Percentiles rank a stretch among this genome's conserved stretches.
phyloP scores from a whole-genome alignment of 2,329 filamentous ascomycete species.

The Verticillium longisporum region DNA sequence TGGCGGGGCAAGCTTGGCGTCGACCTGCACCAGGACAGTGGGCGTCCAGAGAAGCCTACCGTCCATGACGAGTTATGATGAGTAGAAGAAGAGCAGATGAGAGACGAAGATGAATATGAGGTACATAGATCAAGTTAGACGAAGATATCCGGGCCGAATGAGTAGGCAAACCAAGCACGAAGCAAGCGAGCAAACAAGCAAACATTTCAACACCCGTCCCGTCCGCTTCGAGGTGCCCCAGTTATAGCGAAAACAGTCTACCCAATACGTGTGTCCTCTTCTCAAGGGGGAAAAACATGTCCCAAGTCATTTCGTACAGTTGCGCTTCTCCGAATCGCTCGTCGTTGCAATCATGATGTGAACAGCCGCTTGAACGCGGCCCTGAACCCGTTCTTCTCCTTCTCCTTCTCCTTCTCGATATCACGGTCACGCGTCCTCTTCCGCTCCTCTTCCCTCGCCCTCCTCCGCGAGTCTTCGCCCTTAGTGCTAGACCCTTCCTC shows the following conservation, averaged over 20 bases:
- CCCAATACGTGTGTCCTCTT: not conserved
- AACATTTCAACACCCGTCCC: not conserved
- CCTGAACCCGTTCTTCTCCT: conserved; percentile 20
- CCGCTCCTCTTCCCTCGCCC: conserved; percentile 19
- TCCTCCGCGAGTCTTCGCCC: conserved; percentile 20
- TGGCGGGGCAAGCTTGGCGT: conserved; percentile 83
- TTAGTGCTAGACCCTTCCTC: conserved; percentile 20
- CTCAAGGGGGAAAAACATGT: not conserved
- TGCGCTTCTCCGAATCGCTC: not conserved
- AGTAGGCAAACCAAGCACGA: not conserved
- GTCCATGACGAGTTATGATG: conserved; percentile 35
- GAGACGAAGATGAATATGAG: conserved; percentile 8
- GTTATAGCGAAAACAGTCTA: not conserved
- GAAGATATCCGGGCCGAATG: not conserved
- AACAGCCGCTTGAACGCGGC: conserved; percentile 31
- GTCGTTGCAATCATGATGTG: conserved; percentile 11
- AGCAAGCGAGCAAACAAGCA: not conserved
- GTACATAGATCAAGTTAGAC: not conserved
- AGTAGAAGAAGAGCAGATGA: not conserved
- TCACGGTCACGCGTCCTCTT: conserved; percentile 6
- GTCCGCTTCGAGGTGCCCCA: not conserved
- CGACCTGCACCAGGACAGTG: conserved; percentile 69
- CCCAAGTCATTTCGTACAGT: not conserved
- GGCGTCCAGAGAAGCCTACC: conserved; percentile 36
- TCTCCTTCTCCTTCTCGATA: conserved; percentile 14